A percentile compares a stretch with the other conserved stretches of the same genome.
Conservation (phyloP, 495 filamentous ascomycete species). For the Aspergillus campestris region DNA sequence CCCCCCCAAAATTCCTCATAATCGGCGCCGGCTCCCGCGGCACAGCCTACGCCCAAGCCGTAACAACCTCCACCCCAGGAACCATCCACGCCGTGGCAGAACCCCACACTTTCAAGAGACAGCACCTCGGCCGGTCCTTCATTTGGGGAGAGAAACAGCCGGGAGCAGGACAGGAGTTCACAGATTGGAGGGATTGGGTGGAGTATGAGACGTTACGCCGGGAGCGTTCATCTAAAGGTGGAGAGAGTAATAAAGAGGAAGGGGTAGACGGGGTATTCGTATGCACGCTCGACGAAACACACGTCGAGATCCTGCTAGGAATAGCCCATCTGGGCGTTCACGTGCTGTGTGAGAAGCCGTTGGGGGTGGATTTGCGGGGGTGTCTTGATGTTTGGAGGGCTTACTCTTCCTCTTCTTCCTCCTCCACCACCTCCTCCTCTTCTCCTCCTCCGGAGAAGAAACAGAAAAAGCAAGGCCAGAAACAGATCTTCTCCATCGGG, state of each 20-base stretch:
- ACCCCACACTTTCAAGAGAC: constrained; percentile 68
- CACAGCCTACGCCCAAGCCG: constrained; percentile 62
- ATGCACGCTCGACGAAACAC: constrained; percentile 82
- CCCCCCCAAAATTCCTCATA: constrained; percentile 52
- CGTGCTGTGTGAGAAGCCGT: constrained; percentile 91
- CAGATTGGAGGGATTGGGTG: constrained; percentile 66
- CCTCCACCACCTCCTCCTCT: constrained; percentile 65
- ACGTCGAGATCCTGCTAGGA: constrained; percentile 66
- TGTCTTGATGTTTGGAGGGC: no score
- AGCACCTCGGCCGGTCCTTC: constrained; percentile 54
- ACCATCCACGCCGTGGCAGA: constrained; percentile 72
- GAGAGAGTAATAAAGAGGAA: no score
- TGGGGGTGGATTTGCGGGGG: constrained; percentile 29
- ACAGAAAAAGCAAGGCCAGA: background rate
- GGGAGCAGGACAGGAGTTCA: constrained; percentile 53
- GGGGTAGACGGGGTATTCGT: constrained; percentile 74
- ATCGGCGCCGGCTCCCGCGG: constrained; percentile 87
- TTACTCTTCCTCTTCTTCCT: constrained; percentile 48
- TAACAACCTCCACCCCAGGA: constrained; percentile 50
- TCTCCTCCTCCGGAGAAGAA: no score
- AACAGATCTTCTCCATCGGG: constrained; percentile 66
- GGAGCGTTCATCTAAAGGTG: constrained; percentile 5
- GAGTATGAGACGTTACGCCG: constrained; percentile 53
- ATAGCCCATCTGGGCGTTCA: constrained; percentile 64
- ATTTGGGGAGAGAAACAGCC: constrained; percentile 51